A percentile compares a stretch with the other conserved stretches of the same genome.
phyloP scores from a whole-genome alignment of 2,329 filamentous ascomycete genomes.

The Hyphodiscus sp. region DNA sequence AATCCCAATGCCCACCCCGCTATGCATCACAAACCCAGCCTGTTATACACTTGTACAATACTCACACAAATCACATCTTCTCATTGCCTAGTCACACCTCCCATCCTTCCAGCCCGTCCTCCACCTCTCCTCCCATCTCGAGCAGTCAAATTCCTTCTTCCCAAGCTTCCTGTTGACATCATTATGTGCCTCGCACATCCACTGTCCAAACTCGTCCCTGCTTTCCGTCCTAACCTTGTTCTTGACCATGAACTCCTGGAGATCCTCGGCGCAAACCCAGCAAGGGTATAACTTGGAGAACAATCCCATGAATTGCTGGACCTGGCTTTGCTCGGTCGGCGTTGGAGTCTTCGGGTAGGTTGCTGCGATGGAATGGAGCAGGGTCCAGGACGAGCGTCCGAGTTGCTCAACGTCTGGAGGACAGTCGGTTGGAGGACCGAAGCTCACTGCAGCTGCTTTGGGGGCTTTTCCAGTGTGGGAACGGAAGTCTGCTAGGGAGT shows the following conservation, averaged over 20 bases:
- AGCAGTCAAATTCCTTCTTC: conserved; percentile 86
- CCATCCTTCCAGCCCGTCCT: conserved; percentile 77
- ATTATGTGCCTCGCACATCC: conserved; percentile 84
- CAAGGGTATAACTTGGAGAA: conserved; percentile 91
- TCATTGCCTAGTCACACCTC: conserved; percentile 46
- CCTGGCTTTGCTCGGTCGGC: conserved; percentile 63
- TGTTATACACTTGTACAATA: background rate
- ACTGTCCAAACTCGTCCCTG: conserved; percentile 66
- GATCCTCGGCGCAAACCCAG: conserved; percentile 92
- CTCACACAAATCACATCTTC: background rate
- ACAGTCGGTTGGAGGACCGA: conserved; percentile 56
- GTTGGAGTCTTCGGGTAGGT: conserved; percentile 71
- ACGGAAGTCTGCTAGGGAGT: conserved; percentile 52
- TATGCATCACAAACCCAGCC: background rate
- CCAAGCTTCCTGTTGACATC: conserved; percentile 85
- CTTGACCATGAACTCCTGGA: conserved; percentile 70
- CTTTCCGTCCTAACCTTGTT: conserved; percentile 51
- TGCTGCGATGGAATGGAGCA: conserved; percentile 87
- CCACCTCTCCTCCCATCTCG: conserved; percentile 90
- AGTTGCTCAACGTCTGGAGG: conserved; percentile 85
- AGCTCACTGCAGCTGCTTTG: conserved; percentile 31
- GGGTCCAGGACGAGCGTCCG: conserved; percentile 84
- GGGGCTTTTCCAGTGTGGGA: conserved; percentile 47
- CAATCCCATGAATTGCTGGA: conserved; percentile 68
- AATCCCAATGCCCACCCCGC: background rate